A percentile compares a stretch with the other conserved stretches of the same genome.
phyloP scores from a whole-genome alignment of 139 green algal genomes.

The Raphidocelis subcapitata region DNA sequence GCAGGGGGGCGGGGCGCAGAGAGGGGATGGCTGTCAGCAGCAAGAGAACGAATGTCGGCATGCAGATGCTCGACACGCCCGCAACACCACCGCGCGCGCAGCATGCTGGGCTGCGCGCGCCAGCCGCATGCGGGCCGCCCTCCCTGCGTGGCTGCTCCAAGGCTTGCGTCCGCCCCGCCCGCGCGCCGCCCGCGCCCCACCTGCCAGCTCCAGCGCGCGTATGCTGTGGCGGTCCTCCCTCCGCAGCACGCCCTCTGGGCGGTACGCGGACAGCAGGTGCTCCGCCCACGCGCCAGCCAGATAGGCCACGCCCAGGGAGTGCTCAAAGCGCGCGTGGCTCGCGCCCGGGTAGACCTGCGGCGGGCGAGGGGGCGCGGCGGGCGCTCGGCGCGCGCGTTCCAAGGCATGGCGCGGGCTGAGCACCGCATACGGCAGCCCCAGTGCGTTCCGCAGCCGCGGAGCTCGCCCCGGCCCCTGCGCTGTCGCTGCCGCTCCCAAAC shows the following conservation, averaged over 20 bases:
- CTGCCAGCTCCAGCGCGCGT: conserved; percentile 44
- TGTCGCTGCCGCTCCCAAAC: background rate
- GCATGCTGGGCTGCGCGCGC: background rate
- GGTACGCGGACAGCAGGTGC: background rate
- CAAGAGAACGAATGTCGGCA: background rate
- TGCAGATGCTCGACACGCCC: background rate
- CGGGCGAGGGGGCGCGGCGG: no score
- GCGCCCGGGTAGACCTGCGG: conserved; percentile 73
- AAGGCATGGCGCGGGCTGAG: no score
- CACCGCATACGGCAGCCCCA: no score
- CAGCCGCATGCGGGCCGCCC: no score
- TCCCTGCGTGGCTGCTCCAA: no score
- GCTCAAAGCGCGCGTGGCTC: conserved; percentile 85
- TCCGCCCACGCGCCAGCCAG: conserved; percentile 38
- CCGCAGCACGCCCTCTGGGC: background rate
- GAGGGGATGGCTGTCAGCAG: conserved; percentile 1
- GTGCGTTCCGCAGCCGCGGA: no score
- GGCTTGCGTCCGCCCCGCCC: no score
- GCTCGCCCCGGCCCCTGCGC: no score
- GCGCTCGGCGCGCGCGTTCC: no score
- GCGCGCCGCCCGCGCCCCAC: conserved; percentile 5
- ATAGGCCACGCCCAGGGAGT: conserved; percentile 79
- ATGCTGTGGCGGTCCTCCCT: background rate
- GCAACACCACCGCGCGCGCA: background rate
- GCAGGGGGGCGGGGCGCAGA: background rate